Conservation (phyloP, 805 yeast species). For the Zygosaccharomyces pseudorouxii region DNA sequence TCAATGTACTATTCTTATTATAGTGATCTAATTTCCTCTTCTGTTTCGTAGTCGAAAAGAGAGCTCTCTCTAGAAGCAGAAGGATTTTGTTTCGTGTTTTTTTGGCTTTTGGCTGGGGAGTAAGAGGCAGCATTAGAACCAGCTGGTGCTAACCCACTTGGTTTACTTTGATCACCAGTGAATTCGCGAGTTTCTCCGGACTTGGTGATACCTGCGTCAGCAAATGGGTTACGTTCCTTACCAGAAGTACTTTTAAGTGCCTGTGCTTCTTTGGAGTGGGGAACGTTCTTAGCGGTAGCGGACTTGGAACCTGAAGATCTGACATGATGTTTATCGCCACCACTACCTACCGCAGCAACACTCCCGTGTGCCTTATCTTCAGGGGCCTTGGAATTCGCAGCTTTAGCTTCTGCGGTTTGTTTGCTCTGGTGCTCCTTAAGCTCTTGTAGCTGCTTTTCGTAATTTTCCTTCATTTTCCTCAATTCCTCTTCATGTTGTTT, state of each 20-base stretch:
- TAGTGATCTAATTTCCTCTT: constrained; percentile 21
- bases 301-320: background rate
- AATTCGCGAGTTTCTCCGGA: background rate
- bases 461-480: constrained; percentile 17
- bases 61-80: constrained; percentile 15
- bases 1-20: background rate
- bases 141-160: background rate
- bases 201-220: background rate
- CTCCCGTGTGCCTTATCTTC: background rate
- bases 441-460: constrained; percentile 18
- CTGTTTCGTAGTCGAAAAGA: constrained; percentile 24
- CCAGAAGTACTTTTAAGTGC: background rate
- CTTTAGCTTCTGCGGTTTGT: background rate
- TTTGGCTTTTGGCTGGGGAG: background rate
- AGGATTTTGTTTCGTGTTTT: background rate
- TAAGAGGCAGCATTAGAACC: background rate
- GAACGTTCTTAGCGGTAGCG: background rate
- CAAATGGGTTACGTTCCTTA: background rate
- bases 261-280: background rate
- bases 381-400: background rate
- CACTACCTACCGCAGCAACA: background rate
- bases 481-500: constrained; percentile 25
- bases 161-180: background rate
- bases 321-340: background rate
- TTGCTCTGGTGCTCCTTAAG: constrained; percentile 14